These are phyloP conservation scores for Paraphoma chrysanthemicola DNA, from an alignment of 2,329 filamentous ascomycete species.

Conservation along the genomic window DNA sequence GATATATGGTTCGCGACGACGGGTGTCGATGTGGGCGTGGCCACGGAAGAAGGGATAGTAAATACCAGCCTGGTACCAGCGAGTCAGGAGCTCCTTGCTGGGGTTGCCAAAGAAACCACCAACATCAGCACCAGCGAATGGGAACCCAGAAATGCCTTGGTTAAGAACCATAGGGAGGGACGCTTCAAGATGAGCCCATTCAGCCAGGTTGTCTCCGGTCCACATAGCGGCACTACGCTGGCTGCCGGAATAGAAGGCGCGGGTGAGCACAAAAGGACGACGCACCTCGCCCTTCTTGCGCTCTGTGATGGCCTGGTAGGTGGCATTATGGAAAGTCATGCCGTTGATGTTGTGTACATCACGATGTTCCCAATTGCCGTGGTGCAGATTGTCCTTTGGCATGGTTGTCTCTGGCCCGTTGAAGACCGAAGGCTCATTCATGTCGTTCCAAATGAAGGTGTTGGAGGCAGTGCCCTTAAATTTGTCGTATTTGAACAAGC, in stretches of 20 bases:
- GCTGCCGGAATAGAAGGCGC: slow-evolving; percentile 89
- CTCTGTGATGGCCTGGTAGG: slow-evolving; percentile 80
- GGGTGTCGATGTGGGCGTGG: slow-evolving; percentile 95
- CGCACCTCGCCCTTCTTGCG: slow-evolving; percentile 86
- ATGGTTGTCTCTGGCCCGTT: slow-evolving; percentile 98
- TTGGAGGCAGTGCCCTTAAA: slow-evolving; percentile 90
- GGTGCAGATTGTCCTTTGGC: slow-evolving; percentile 97
- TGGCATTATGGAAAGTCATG: slow-evolving; percentile 94
- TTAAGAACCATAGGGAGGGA: slow-evolving; percentile 93
- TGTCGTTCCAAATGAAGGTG: slow-evolving; percentile 97
- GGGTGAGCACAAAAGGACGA: slow-evolving; percentile 90
- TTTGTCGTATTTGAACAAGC: slow-evolving; percentile 82
- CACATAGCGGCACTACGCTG: slow-evolving; percentile 95
- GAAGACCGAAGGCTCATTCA: slow-evolving; percentile 99
- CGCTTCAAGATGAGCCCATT: slow-evolving; percentile 88
- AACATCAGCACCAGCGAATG: slow-evolving; percentile 93
- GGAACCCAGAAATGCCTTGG: slow-evolving; percentile 90
- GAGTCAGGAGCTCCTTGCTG: slow-evolving; percentile 84
- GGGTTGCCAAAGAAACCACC: slow-evolving; percentile 99
- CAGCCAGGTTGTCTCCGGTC: slow-evolving; percentile 97
- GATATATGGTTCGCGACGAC: slow-evolving; percentile 91
- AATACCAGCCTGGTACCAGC: slow-evolving; percentile 96
- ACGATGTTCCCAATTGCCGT: slow-evolving; percentile 92
- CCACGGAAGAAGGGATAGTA: slow-evolving; percentile 99
- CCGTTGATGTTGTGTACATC: slow-evolving; percentile 97